A percentile compares a stretch with the other conserved stretches of the same genome.
Conservation (phyloP, 441 rosid species). For the Macaranga tanarius region DNA sequence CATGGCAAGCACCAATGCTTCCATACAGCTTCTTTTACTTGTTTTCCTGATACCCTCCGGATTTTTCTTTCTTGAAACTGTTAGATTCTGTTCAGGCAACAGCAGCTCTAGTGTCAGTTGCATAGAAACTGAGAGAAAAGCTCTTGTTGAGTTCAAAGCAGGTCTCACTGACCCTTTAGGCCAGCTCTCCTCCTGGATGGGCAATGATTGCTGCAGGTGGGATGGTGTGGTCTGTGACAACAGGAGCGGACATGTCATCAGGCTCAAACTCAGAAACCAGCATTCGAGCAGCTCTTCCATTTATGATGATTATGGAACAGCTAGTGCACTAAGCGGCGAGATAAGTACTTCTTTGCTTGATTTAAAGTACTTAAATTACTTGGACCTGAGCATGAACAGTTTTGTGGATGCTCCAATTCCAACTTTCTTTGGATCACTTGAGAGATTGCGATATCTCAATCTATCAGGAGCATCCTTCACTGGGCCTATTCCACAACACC, state of each 20-base stretch:
- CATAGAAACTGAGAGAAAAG: not conserved
- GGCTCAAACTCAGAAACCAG: not conserved
- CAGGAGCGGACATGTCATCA: not conserved
- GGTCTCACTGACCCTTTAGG: not conserved
- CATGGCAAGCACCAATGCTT: not conserved
- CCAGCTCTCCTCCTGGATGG: not conserved
- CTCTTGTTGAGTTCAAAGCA: not conserved
- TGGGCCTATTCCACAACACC: not conserved
- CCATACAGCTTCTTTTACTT: not conserved
- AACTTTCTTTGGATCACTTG: not conserved
- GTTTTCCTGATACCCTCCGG: not conserved
- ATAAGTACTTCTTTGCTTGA: not conserved
- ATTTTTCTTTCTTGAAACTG: not conserved
- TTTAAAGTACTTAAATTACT: not conserved
- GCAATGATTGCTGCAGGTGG: not conserved
- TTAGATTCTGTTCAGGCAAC: not conserved
- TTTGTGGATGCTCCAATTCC: not conserved
- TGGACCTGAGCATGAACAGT: not conserved
- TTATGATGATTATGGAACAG: not conserved
- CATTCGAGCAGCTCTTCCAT: not conserved
- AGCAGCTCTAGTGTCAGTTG: not conserved
- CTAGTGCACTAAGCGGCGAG: not conserved
- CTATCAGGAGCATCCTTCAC: not conserved
- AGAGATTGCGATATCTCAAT: slow-evolving; percentile 1
- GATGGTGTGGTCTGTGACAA: not conserved